A percentile compares a stretch with the other conserved stretches of the same genome.
phyloP scores from a whole-genome alignment of 305 asterid species.

The Coffea humblotiana region DNA sequence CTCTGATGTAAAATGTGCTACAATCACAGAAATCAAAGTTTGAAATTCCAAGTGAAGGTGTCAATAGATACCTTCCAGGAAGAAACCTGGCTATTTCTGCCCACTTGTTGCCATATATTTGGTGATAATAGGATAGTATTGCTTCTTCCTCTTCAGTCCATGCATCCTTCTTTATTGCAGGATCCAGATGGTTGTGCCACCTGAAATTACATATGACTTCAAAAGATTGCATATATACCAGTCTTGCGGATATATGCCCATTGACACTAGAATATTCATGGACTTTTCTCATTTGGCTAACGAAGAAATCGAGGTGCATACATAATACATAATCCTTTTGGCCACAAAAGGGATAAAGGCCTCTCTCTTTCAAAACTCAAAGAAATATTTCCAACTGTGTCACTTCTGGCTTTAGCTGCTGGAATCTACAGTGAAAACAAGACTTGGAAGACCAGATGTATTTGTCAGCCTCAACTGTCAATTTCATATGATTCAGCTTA shows the following conservation, averaged over 20 bases:
- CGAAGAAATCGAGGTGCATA: neutral
- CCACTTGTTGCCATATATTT: conserved; percentile 72
- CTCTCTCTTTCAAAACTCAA: neutral
- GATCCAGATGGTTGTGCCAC: conserved; percentile 89
- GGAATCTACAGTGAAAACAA: neutral
- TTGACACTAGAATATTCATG: neutral
- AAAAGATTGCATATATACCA: neutral
- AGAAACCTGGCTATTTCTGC: conserved; percentile 76
- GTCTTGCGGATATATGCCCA: neutral
- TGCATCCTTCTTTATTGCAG: conserved; percentile 65
- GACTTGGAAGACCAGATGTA: neutral
- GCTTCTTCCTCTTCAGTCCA: conserved; percentile 73
- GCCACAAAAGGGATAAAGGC: neutral
- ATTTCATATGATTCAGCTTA: neutral
- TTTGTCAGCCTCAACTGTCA: neutral
- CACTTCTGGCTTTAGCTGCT: neutral
- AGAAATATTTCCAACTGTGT: neutral
- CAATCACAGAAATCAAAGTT: neutral
- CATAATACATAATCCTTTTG: neutral
- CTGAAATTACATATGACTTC: conserved; percentile 35
- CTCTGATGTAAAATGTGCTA: neutral
- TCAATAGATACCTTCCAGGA: conserved; percentile 67
- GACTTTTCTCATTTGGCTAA: neutral
- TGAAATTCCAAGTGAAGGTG: neutral
- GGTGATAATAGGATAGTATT: conserved; percentile 50